Evolutionary conservation across 306 rosid genomes (phyloP).

Genomic region (Vicia sativa): DNA sequence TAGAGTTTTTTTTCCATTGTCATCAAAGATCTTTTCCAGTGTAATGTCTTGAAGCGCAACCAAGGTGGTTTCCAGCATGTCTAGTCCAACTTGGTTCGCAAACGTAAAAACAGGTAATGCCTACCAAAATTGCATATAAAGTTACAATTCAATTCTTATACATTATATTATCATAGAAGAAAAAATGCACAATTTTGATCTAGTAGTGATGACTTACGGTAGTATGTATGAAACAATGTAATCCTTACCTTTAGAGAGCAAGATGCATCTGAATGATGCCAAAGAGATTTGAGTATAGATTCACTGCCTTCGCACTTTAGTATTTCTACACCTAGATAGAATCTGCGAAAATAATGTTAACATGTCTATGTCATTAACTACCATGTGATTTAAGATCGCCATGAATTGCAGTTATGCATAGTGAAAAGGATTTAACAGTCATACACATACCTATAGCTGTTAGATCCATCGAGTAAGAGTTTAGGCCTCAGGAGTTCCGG

Average conservation of each 20-base stretch:
- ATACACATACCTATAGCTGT: too few species aligned
- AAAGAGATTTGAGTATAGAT: conserved; percentile 81
- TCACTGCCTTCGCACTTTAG: too few species aligned
- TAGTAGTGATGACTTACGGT: background rate
- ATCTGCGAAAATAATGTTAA: too few species aligned
- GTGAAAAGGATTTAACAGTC: too few species aligned
- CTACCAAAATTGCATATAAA: conserved; percentile 49
- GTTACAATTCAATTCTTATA: conserved; percentile 32
- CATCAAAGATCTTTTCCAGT: too few species aligned
- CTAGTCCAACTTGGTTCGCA: conserved; percentile 96
- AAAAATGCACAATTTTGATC: background rate
- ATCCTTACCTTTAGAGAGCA: conserved; percentile 75
- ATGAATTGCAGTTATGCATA: too few species aligned
- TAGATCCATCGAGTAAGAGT: too few species aligned
- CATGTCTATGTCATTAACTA: too few species aligned
- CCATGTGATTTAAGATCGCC: too few species aligned
- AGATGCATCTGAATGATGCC: conserved; percentile 94
- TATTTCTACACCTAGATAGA: too few species aligned
- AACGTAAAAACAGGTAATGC: conserved; percentile 87
- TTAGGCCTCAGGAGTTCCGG: too few species aligned
- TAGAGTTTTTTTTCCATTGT: conserved; percentile 84
- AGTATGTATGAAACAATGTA: background rate
- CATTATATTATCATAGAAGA: background rate
- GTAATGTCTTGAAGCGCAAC: too few species aligned
- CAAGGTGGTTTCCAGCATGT: conserved; percentile 96